phyloP scores from a whole-genome alignment of 1,139 yeast genomes.

The Protomyces macrosporus region DNA sequence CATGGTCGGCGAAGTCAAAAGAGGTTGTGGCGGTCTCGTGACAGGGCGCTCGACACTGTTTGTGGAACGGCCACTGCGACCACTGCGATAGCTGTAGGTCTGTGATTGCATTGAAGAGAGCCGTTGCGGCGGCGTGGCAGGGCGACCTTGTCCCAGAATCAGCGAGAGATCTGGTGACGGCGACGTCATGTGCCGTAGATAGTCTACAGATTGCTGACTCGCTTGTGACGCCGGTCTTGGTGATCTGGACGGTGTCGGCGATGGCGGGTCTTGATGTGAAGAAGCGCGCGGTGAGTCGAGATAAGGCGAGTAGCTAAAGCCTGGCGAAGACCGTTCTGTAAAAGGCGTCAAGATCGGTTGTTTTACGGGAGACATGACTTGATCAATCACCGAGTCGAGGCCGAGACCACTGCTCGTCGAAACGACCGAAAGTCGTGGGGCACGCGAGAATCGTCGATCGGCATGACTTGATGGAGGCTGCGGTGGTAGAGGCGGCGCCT shows the following conservation, averaged over 20 bases:
- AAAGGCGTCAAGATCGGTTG: not conserved
- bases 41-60: too few species aligned
- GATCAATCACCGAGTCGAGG: conserved; percentile 7
- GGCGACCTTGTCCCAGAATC: not conserved
- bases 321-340: not conserved
- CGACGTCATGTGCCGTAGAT: not conserved
- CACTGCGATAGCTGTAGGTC: not conserved
- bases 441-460: not conserved
- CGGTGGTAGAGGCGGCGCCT: not conserved
- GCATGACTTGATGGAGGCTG: not conserved
- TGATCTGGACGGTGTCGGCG: not conserved
- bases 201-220: not conserved
- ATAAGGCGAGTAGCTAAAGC: not conserved
- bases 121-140: too few species aligned
- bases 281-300: not conserved
- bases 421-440: conserved; percentile 6
- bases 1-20: too few species aligned
- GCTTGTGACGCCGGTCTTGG: too few species aligned
- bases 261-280: not conserved
- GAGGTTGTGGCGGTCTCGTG: not conserved
- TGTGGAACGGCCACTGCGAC: too few species aligned
- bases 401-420: conserved; percentile 3
- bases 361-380: not conserved
- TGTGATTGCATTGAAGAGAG: not conserved
- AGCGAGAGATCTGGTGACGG: not conserved